Evolutionary conservation across 2,329 filamentous ascomycete species (phyloP).

Genomic region (Trichoderma oligosporum): DNA sequence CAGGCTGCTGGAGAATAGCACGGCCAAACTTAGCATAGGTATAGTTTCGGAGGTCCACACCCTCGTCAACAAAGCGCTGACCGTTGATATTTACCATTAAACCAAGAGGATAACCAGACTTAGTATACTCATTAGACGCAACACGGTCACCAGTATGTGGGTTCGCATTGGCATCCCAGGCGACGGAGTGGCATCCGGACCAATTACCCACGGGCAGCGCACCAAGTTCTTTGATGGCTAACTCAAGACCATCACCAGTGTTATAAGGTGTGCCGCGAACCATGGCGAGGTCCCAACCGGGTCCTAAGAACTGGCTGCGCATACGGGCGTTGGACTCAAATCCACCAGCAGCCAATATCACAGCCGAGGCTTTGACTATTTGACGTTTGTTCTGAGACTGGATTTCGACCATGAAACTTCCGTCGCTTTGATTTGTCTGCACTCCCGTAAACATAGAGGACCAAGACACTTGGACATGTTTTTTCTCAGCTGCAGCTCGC

Average conservation of each 20-base stretch:
- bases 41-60: conserved; percentile 62
- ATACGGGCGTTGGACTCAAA: conserved; percentile 60
- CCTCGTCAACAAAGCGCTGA: conserved; percentile 63
- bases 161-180: conserved; percentile 62
- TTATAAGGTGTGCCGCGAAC: conserved; percentile 64
- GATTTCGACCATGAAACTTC: no score
- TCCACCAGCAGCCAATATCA: conserved; percentile 58
- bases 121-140: conserved; percentile 65
- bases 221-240: conserved; percentile 47
- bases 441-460: no score
- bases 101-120: conserved; percentile 64
- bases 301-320: conserved; percentile 51
- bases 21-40: no score
- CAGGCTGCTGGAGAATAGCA: conserved; percentile 57
- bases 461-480: no score
- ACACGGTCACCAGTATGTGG: conserved; percentile 51
- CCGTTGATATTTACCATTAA: conserved; percentile 60
- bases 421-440: no score
- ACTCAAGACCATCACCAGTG: conserved; percentile 54
- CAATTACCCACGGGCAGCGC: conserved; percentile 56
- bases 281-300: conserved; percentile 58
- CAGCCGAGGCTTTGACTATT: conserved; percentile 35
- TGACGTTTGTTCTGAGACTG: conserved; percentile 45
- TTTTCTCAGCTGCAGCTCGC: no score
- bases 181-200: conserved; percentile 61